Base-by-base conservation (phyloP, 208 protist species). In the Leishmania tarentolae region DNA sequence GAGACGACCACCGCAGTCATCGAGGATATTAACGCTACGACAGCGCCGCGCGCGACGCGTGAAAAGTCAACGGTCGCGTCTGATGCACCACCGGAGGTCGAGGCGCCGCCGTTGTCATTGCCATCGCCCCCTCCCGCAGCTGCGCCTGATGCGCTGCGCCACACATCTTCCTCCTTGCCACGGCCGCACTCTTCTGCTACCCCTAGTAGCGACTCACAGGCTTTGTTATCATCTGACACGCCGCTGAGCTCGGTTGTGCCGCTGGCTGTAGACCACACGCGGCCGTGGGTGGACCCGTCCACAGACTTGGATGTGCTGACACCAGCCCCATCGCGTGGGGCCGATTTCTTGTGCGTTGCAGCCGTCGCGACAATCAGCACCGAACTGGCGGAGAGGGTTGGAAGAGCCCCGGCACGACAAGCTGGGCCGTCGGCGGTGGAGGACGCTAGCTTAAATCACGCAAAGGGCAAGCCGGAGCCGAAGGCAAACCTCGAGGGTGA, bases 211-310 rank as follows among this genome's bases (percentile, higher is more conserved):
- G n/a, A 24, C 2, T 50, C 31, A 19, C 42, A 72, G 21, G 68
- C 68, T 21, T 50, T 24, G 5, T 11, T 42, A 31, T 19, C 42
- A 37, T 61, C 68, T 21, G 75, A 80, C 35, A 80, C 75, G 3
- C 70, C 46, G 0, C 59, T 76, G 47, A 71, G n/a, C n/a, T 77
- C 76, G 13, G 59, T 76, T 15, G 44, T 78, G 8, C 66, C 44
- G 57, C 47, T 40, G 37, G 75, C 59, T 1, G 70, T 71, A 7
- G 76, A 84, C 3, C 56, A 52, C 69, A 84, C 81, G 40, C 75
- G 76, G 7, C 53, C 57, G 35, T 84, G 75, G 75, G 21, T 66
- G 68, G 70, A 84, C 53, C 52, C 66, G 42, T 24, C 74, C 44
- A 35, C 44, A 15, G 21, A 53, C 3, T 65, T n/a, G 74, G 37